These are phyloP conservation scores for Chrysochromulina tobinii DNA, from an alignment of 78 protist species.

Conservation along the genomic window DNA sequence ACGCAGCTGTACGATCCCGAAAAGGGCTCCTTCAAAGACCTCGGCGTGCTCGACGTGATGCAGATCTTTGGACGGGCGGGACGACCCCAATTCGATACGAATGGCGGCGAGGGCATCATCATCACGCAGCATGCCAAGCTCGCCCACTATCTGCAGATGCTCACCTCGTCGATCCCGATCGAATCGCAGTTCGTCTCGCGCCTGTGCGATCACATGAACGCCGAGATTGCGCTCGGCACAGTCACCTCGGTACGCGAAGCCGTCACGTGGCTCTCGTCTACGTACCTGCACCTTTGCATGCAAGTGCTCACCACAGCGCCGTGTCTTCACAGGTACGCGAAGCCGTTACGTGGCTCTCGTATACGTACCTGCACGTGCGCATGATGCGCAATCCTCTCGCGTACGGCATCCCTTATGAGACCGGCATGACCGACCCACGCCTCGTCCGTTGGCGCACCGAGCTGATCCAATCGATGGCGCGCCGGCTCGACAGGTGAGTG, in stretches of 20 bases:
- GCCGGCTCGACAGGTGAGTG: no score
- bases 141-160: constrained; percentile 70
- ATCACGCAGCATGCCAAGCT: constrained; percentile 88
- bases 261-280: constrained; percentile 90
- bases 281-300: constrained; percentile 62
- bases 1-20: constrained; percentile 74
- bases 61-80: constrained; percentile 99
- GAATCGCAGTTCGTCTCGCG: constrained; percentile 25
- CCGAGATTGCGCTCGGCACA: constrained; percentile 97
- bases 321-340: constrained; percentile 59
- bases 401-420: constrained; percentile 80
- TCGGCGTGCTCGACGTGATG: constrained; percentile 93
- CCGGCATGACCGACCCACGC: constrained; percentile 21
- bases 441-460: neutral
- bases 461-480: neutral
- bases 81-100: constrained; percentile 97
- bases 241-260: constrained; percentile 90
- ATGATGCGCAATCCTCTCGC: constrained; percentile 88
- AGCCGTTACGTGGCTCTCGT: constrained; percentile 91
- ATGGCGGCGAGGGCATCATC: constrained; percentile 64
- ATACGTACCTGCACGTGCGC: constrained; percentile 92
- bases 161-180: neutral
- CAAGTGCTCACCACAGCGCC: no score
- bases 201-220: constrained; percentile 91
- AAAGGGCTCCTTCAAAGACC: constrained; percentile 80